Evolutionary conservation across 2,329 filamentous ascomycete species (phyloP).

Genomic region (Chaetomiaceae sp.): DNA sequence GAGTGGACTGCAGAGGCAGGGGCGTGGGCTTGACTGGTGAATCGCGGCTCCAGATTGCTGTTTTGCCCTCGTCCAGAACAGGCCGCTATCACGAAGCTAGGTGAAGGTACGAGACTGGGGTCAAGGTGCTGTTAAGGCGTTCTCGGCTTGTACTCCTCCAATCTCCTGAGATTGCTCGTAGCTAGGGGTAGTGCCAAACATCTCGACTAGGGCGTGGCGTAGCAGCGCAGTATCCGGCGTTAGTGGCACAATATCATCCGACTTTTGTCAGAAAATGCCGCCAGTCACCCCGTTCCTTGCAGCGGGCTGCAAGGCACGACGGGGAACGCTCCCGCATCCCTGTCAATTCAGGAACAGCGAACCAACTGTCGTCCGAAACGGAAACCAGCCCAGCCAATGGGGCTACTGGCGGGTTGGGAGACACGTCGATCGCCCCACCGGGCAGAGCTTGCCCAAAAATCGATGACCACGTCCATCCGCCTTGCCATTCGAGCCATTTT

Average conservation of each 20-base stretch:
- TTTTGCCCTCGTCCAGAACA: background rate
- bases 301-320: constrained; percentile 22
- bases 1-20: background rate
- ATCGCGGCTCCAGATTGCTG: background rate
- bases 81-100: background rate
- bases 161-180: background rate
- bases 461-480: constrained; percentile 11
- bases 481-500: too few relatives aligned
- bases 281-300: constrained; percentile 22
- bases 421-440: constrained; percentile 18
- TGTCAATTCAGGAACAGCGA: constrained; percentile 16
- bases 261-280: constrained; percentile 17
- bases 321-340: constrained; percentile 7
- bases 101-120: background rate
- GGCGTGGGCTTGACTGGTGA: background rate
- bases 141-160: background rate
- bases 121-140: background rate
- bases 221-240: background rate
- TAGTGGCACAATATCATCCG: constrained; percentile 7
- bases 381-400: constrained; percentile 21
- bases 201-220: constrained; percentile 7
- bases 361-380: constrained; percentile 18
- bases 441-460: constrained; percentile 9
- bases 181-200: constrained; percentile 8
- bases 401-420: background rate